Percentiles rank a stretch among this genome's conserved stretches.
phyloP scores from a whole-genome alignment of 345 rosid species.

The Brassica carinata region DNA sequence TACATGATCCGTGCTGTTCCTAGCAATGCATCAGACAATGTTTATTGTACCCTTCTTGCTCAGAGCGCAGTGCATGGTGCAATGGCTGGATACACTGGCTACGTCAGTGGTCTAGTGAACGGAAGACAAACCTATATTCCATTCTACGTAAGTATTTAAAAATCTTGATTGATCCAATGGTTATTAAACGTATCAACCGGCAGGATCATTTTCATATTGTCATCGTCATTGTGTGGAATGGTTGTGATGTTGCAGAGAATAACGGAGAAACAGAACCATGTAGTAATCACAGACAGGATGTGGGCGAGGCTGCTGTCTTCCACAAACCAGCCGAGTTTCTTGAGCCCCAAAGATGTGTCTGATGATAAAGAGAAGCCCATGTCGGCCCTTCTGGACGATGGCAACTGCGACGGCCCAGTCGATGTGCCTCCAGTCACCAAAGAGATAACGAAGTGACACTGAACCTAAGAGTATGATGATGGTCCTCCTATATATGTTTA shows the following conservation, averaged over 20 bases:
- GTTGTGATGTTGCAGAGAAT: slow-evolving; percentile 49
- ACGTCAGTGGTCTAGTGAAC: slow-evolving; percentile 70
- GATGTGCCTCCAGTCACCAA: slow-evolving; percentile 39
- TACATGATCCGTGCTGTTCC: slow-evolving; percentile 89
- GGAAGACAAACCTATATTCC: slow-evolving; percentile 88
- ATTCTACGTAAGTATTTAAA: slow-evolving; percentile 55
- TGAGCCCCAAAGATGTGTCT: slow-evolving; percentile 37
- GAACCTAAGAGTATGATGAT: background rate
- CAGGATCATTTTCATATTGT: background rate
- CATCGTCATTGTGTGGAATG: background rate
- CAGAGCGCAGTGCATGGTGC: slow-evolving; percentile 89
- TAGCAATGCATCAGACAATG: slow-evolving; percentile 84
- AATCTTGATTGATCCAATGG: background rate
- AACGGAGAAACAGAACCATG: slow-evolving; percentile 64
- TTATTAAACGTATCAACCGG: background rate
- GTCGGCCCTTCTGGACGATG: slow-evolving; percentile 34
- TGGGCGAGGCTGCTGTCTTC: slow-evolving; percentile 82
- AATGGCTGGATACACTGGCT: slow-evolving; percentile 94
- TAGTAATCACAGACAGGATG: slow-evolving; percentile 76
- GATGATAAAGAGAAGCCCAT: slow-evolving; percentile 29
- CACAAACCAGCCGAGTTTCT: slow-evolving; percentile 82
- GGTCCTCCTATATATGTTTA: background rate
- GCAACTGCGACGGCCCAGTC: slow-evolving; percentile 33
- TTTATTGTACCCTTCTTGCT: slow-evolving; percentile 86
- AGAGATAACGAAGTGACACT: slow-evolving; percentile 32